phyloP scores from a whole-genome alignment of 139 green algal genomes.

The Tetradesmus lagerheimii region DNA sequence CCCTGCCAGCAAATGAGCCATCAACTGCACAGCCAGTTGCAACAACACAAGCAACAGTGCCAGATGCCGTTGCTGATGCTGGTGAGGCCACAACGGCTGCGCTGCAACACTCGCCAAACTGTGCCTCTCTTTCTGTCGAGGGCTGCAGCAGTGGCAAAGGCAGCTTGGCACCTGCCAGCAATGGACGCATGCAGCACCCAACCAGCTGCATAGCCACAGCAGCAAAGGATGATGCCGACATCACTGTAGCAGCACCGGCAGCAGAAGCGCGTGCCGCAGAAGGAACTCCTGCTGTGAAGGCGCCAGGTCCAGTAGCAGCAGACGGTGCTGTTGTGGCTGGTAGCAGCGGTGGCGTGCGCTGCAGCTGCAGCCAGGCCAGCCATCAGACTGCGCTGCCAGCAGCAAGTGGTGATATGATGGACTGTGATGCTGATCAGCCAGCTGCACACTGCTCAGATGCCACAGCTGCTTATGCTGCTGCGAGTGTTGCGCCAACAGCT shows the following conservation, averaged over 20 bases:
- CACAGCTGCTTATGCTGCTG: slow-evolving; percentile 1
- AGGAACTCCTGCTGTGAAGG: background rate
- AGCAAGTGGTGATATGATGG: background rate
- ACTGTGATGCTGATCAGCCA: background rate
- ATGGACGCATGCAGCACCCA: no score
- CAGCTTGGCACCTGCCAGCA: background rate
- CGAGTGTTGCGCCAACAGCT: background rate
- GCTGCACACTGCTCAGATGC: no score
- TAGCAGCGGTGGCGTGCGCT: background rate
- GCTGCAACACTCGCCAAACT: no score
- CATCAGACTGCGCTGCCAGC: background rate
- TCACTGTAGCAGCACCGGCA: background rate
- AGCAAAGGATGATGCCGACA: no score
- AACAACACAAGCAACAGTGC: background rate
- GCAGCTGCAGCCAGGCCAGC: background rate
- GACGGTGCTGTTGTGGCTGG: background rate
- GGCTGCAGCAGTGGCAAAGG: no score
- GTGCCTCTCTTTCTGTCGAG: no score
- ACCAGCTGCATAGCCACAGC: no score
- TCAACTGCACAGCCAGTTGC: background rate
- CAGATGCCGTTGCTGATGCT: slow-evolving; percentile 3
- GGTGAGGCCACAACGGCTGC: background rate
- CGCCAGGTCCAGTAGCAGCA: background rate
- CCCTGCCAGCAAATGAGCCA: background rate
- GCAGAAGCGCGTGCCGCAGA: background rate